Evolutionary conservation across 805 yeast genomes (phyloP).

Genomic region (Barnettozyma sucrosica): DNA sequence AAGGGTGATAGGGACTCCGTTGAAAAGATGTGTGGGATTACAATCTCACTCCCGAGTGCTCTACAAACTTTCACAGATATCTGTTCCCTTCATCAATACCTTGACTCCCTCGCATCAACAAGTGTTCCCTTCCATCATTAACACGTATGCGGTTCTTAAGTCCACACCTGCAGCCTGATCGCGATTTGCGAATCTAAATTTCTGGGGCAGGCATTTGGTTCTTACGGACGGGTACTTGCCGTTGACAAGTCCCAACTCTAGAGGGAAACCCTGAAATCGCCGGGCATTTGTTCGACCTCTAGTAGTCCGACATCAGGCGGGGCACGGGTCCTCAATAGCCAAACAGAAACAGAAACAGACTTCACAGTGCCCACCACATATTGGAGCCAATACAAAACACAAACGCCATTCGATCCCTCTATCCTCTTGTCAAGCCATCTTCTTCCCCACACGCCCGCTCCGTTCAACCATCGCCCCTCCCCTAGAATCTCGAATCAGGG

Average conservation of each 20-base stretch:
- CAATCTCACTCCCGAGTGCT: background rate
- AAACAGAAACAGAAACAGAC: too few species aligned
- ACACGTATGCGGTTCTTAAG: background rate
- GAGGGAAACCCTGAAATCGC: background rate
- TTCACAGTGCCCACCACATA: too few species aligned
- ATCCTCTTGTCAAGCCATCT: background rate
- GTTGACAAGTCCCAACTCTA: background rate
- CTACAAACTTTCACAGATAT: background rate
- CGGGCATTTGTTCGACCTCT: constrained; percentile 1
- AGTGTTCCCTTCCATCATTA: background rate
- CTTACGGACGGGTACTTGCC: background rate
- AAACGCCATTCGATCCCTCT: background rate
- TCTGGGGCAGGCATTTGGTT: background rate
- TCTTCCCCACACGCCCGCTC: background rate
- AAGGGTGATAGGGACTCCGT: background rate
- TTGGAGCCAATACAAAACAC: background rate
- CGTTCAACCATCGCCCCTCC: background rate
- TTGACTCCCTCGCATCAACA: background rate
- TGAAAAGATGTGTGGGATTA: background rate
- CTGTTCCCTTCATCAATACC: background rate
- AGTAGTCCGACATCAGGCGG: background rate
- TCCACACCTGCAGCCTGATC: background rate
- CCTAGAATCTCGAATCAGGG: background rate
- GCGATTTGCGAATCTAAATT: background rate
- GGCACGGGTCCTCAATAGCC: too few species aligned